phyloP scores from a whole-genome alignment of 1,284 basidiomycete species.

The Afroboletus lepidellus region DNA sequence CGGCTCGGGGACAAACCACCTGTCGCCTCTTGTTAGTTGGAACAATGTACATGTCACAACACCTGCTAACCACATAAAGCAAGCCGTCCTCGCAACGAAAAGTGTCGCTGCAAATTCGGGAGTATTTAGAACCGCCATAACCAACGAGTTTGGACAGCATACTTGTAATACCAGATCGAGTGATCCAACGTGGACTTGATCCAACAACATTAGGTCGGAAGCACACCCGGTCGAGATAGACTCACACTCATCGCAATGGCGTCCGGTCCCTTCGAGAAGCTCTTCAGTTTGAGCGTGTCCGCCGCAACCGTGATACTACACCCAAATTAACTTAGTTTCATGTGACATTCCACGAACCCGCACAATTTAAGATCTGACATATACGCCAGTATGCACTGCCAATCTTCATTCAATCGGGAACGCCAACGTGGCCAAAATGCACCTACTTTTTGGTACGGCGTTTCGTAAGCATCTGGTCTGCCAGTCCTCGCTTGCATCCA shows the following conservation, averaged over 20 bases:
- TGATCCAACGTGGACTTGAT: conserved; percentile 81
- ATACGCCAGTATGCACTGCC: conserved; percentile 82
- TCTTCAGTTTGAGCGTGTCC: conserved; percentile 64
- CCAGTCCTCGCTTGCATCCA: conserved; percentile 78
- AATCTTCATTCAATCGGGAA: conserved; percentile 8
- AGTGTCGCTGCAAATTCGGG: conserved; percentile 51
- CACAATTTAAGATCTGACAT: conserved; percentile 84
- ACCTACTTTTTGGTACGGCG: conserved; percentile 77
- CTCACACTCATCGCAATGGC: conserved; percentile 71
- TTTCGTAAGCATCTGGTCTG: conserved; percentile 58
- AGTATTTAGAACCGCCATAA: background rate
- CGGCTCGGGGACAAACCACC: conserved; percentile 66
- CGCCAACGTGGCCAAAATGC: background rate
- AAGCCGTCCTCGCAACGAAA: conserved; percentile 82
- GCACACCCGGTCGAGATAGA: conserved; percentile 11
- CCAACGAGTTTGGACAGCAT: conserved; percentile 23
- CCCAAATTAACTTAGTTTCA: conserved; percentile 8
- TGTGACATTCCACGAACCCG: conserved; percentile 24
- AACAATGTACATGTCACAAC: background rate
- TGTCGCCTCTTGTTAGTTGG: conserved; percentile 26
- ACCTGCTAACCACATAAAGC: conserved; percentile 65
- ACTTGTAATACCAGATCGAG: conserved; percentile 82
- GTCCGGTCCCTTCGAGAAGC: conserved; percentile 45
- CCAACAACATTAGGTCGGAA: conserved; percentile 1
- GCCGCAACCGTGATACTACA: conserved; percentile 65